Evolutionary conservation across 73 alveolate genomes (phyloP), one percentile per base, ranked within the genome.

Genomic region (Paramecium sexaurelia): DNA sequence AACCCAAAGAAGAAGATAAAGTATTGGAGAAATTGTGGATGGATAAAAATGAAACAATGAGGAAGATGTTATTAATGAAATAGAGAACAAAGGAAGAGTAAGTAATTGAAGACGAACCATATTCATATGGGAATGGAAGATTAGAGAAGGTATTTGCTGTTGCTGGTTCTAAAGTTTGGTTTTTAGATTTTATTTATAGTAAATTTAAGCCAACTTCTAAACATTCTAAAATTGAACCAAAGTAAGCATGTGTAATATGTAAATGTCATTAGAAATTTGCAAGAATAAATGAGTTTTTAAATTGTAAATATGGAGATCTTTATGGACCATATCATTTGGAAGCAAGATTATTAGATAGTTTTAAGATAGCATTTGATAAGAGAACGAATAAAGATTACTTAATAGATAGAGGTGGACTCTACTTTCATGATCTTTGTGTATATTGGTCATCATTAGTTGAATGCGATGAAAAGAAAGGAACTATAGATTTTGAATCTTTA

Each of bases 261-360:
- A 73, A 73, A 33, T 73, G 87, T 35, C 87, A 73, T 73, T n/a
- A 35, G 9, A 73, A 37, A 33, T 73, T 73, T 36, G 87, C 87
- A 0, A 27, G 87, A 36, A 73, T 73, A 0, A 73, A 37, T 10
- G 87, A 73, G 15, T 73, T 73, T 10, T 20, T 73, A 15, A 24
- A 73, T 73, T 35, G 39, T n/a, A 73, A 73, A 17, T 73, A 73
- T 73, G 87, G 87, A 17, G 87, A 73, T 35, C 35, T 73, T 0
- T 73, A 73, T 35, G 87, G 87, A 35, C 87, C 87, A 9, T 20
- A 29, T 32, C 55, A 27, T 73, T 37, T 20, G 13, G 87, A 73
- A 9, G 57, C 39, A 13, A 32, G 33, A 37, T 35, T 73, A 7
- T 6, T 29, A 4, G 33, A 73, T 13, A 32, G 15, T 20, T 73